Base-by-base conservation (phyloP, 2,329 filamentous ascomycete genomes). In the Curvularia sp. region DNA sequence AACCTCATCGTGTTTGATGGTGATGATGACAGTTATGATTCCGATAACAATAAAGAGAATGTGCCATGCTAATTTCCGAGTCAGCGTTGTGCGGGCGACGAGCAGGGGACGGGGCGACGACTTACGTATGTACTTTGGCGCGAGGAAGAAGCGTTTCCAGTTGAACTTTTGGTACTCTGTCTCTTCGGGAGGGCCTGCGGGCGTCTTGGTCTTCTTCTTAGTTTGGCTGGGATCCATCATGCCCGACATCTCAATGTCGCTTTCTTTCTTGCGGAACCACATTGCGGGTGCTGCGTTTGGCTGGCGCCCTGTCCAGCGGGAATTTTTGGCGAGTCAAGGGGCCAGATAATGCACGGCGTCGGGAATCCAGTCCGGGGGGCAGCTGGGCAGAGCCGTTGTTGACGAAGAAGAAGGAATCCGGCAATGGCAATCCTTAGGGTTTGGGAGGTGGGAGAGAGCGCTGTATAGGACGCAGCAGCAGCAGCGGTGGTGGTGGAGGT, bases 91-190 rank as follows among this genome's bases (percentile, higher is more conserved):
- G 27, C 13, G n/a, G 10, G 41, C 4, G 27, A 8, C 18, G 25
- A 21, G 27, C 7, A 19, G 43, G 54, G 27, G 6, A 28, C n/a
- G 36, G 23, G 36, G 32, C 18, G 36, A 8, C 9, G 28, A 48
- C 73, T 41, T 69, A 75, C 74, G 73, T 64, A 76, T 71, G 61
- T 76, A 75, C 53, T 75, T 76, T 23, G 71, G 72, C 10, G 71
- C 65, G 2, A 75, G 49, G 39, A 75, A 72, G 43, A 75, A 57
- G 55, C 67, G 73, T 54, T 71, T 74, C 74, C 74, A 76, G 53
- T 75, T 67, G 21, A 74, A 62, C 10, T 71, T 67, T 38, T 59
- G 58, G 55, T 76, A 76, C 41, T 75, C 68, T 28, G 74, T 76
- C 25, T 76, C 70, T 54, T 73, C 68, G 7, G 65, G 61, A 27